Conservation (phyloP, 805 yeast genomes). For the Nakazawaea molendinolei region DNA sequence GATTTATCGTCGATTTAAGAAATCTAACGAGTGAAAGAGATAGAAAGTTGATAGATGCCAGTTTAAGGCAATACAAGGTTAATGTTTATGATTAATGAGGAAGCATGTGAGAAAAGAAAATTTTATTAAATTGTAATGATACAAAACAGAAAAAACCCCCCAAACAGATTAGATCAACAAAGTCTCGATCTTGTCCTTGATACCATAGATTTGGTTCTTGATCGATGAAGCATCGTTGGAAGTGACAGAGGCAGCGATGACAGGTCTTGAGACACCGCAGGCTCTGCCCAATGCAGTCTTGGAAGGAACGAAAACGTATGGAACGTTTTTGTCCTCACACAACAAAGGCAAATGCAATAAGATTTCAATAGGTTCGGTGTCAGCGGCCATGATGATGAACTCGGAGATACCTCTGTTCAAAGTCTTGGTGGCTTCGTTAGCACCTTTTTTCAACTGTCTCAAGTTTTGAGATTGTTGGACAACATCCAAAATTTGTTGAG, state of each 20-base stretch:
- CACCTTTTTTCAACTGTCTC: conserved; percentile 99
- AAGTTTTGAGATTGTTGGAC: conserved; percentile 97
- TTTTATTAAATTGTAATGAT: conserved; percentile 2
- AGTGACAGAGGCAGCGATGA: conserved; percentile 96
- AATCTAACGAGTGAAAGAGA: no score
- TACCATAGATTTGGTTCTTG: conserved; percentile 93
- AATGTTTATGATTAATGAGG: no score
- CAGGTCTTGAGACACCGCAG: conserved; percentile 99
- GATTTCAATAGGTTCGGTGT: conserved; percentile 98
- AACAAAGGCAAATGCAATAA: conserved; percentile 93
- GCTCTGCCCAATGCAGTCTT: conserved; percentile 99
- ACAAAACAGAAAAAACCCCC: conserved; percentile 2
- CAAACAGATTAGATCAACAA: conserved; percentile 61
- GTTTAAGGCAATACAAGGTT: no score
- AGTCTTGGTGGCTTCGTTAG: conserved; percentile 98
- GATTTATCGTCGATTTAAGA: no score
- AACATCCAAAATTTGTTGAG: conserved; percentile 96
- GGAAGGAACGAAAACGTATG: conserved; percentile 97
- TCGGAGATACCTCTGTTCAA: conserved; percentile 99
- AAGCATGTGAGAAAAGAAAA: no score
- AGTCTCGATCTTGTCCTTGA: conserved; percentile 98
- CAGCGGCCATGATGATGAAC: conserved; percentile 99
- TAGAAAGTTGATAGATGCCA: no score
- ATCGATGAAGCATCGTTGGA: conserved; percentile 97
- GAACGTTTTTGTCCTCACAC: conserved; percentile 99